phyloP scores from a whole-genome alignment of 2,329 filamentous ascomycete species.

The Tolypocladium inflatum region DNA sequence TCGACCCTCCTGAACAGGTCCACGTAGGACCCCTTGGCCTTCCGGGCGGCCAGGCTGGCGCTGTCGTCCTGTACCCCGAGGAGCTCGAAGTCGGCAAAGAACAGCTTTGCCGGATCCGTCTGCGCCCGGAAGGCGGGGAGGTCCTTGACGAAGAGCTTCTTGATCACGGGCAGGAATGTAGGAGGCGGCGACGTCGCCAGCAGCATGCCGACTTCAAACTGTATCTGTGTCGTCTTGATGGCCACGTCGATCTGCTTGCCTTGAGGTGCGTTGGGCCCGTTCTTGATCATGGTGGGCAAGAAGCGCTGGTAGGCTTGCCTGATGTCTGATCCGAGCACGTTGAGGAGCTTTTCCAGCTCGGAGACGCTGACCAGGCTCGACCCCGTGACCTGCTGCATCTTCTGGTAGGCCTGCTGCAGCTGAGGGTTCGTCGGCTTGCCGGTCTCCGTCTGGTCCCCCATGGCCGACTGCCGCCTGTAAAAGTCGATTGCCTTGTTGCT shows the following conservation, averaged over 20 bases:
- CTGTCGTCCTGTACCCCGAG: constrained; percentile 55
- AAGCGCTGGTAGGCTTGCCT: constrained; percentile 38
- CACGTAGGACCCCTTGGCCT: constrained; percentile 29
- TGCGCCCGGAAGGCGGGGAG: constrained; percentile 47
- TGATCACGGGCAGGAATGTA: constrained; percentile 47
- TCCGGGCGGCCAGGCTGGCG: constrained; percentile 31
- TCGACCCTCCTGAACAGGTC: constrained; percentile 52
- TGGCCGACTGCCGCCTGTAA: constrained; percentile 35
- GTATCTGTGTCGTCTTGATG: constrained; percentile 35
- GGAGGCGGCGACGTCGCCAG: constrained; percentile 36
- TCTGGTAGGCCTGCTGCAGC: constrained; percentile 47
- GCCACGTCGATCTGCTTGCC: constrained; percentile 32
- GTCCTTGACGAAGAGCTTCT: constrained; percentile 52
- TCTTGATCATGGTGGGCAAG: constrained; percentile 33
- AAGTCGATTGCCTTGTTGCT: constrained; percentile 40
- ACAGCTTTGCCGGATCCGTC: constrained; percentile 57
- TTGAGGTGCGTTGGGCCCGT: constrained; percentile 35
- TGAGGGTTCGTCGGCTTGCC: constrained; percentile 35
- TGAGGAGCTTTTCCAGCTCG: constrained; percentile 55
- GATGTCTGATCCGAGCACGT: constrained; percentile 36
- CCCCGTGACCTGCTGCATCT: constrained; percentile 41
- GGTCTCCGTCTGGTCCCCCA: constrained; percentile 26
- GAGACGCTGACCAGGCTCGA: constrained; percentile 46
- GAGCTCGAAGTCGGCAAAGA: constrained; percentile 62
- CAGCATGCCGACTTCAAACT: constrained; percentile 43